phyloP scores from a whole-genome alignment of 176 grass and related monocot genomes.

The Pontederia crassipes region DNA sequence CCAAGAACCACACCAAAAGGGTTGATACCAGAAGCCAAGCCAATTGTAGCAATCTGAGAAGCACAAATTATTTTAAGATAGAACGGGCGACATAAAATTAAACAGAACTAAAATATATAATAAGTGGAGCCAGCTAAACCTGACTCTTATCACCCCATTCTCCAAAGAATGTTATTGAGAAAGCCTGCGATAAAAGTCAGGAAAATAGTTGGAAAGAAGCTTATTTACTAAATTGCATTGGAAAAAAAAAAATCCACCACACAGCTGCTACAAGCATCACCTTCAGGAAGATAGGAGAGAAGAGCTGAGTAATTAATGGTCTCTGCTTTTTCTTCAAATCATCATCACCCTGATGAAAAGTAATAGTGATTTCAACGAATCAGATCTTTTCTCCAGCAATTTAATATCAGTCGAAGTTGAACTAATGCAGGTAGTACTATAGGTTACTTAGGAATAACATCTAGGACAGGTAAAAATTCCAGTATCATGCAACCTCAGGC shows the following conservation, averaged over 20 bases:
- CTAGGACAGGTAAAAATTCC: too few relatives aligned
- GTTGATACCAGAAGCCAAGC: slow-evolving; percentile 81
- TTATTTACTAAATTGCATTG: not conserved
- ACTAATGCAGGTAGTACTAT: too few relatives aligned
- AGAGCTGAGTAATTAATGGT: slow-evolving; percentile 69
- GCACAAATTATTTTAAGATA: not conserved
- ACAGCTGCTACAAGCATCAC: slow-evolving; percentile 23
- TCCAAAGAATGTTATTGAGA: slow-evolving; percentile 97
- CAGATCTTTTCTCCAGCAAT: too few relatives aligned
- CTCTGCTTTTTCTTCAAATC: slow-evolving; percentile 77
- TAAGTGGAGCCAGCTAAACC: slow-evolving; percentile 32
- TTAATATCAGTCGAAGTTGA: too few relatives aligned
- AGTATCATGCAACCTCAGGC: too few relatives aligned
- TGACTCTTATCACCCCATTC: slow-evolving; percentile 99
- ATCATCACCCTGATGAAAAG: slow-evolving; percentile 48
- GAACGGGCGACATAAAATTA: too few relatives aligned
- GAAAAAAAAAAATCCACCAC: not conserved
- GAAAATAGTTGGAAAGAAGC: not conserved
- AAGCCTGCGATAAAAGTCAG: slow-evolving; percentile 43
- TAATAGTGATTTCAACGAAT: not conserved
- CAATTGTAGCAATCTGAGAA: slow-evolving; percentile 92
- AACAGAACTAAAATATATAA: not conserved
- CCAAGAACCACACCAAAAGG: slow-evolving; percentile 94
- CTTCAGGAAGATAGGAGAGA: slow-evolving; percentile 98
- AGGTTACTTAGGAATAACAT: too few relatives aligned